Base-by-base conservation (phyloP, 2,329 filamentous ascomycete species). In the Aureobasidium sp. region DNA sequence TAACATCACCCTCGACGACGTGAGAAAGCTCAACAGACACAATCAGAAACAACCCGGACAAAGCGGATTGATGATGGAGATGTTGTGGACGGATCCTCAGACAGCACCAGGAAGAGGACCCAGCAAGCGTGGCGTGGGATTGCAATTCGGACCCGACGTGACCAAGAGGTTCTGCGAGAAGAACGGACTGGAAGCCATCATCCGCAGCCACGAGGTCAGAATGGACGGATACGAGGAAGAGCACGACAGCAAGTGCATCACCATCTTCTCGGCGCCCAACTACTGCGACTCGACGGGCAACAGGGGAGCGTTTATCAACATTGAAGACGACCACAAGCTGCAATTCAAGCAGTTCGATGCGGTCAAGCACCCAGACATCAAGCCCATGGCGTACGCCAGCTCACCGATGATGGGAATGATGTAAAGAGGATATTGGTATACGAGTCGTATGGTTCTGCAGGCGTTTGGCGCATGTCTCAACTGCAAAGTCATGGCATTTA, bases 201-300 rank as follows among this genome's bases (percentile, higher is more conserved):
- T 99, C 69, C 88, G 94, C 68, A 96, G 91, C 70, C 94, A 99
- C 77, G 94, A 99, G 74, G 94, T 99, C 29, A 86, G 94, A 68
- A 99, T 99, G 94, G 92, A 94, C 63, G 94, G 94, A n/a, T 99
- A 97, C 70, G 93, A 99, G 73, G 89, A 96, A 66, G 93, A 99
- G 79, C 94, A 99, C 73, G 88, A 94, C 68, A 94, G 93, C 65
- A 87, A 85, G 68, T 99, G 94, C 73, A 96, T 99, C 68, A 99
- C 94, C 49, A 94, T 99, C 67, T 99, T 99, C 80, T 97, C 93
- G 42, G 94, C 94, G 27, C 94, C 94, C 40, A 95, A 86, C 74
- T 99, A 99, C 74, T 99, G 94, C 75, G 94, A 99, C 73, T 90
- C 90, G 68, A 97, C 94, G 0, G 93, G 96, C 78, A 99, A 99